Percentiles rank a stretch among this genome's conserved stretches.
Conservation (phyloP, 352 stramenopile species). For the Globisporangium cederbergense region DNA sequence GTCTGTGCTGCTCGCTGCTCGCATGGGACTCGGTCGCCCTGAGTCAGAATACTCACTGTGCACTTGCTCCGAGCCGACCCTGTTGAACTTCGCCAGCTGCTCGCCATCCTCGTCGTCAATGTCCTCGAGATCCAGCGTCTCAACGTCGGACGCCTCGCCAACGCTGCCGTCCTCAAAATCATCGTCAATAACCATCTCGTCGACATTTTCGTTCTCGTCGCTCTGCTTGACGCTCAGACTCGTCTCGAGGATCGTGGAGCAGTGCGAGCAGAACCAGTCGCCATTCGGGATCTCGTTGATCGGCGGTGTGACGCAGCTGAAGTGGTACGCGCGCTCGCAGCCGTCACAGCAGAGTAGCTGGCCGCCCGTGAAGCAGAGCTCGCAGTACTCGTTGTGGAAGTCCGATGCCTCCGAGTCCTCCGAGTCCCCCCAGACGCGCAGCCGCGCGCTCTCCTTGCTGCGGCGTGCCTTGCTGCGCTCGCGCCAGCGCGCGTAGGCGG, state of each 20-base stretch:
- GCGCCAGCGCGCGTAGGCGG: constrained; percentile 46
- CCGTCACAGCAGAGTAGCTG: constrained; percentile 66
- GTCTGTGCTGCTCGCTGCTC: constrained; percentile 11
- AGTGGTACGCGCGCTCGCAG: constrained; percentile 66
- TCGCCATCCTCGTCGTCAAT: constrained; percentile 21
- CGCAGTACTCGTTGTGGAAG: constrained; percentile 64
- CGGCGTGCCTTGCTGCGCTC: constrained; percentile 34
- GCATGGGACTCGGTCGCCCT: background rate
- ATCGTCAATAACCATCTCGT: constrained; percentile 17
- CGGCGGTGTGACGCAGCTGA: constrained; percentile 63
- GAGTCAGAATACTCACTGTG: background rate
- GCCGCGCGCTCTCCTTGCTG: constrained; percentile 37
- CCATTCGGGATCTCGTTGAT: constrained; percentile 48
- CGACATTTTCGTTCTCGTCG: constrained; percentile 27
- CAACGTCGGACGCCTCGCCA: constrained; percentile 11
- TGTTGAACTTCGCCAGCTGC: constrained; percentile 3
- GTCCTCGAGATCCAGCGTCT: constrained; percentile 16
- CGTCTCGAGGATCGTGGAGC: constrained; percentile 25
- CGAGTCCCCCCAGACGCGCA: constrained; percentile 40
- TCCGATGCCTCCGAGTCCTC: constrained; percentile 33
- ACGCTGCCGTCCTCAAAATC: constrained; percentile 8
- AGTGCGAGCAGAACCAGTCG: constrained; percentile 64
- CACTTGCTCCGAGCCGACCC: background rate
- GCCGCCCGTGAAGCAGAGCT: constrained; percentile 62
- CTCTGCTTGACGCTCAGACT: constrained; percentile 13